Base-by-base conservation (phyloP, 2,329 filamentous ascomycete species). In the Exophiala xenobiotica region DNA sequence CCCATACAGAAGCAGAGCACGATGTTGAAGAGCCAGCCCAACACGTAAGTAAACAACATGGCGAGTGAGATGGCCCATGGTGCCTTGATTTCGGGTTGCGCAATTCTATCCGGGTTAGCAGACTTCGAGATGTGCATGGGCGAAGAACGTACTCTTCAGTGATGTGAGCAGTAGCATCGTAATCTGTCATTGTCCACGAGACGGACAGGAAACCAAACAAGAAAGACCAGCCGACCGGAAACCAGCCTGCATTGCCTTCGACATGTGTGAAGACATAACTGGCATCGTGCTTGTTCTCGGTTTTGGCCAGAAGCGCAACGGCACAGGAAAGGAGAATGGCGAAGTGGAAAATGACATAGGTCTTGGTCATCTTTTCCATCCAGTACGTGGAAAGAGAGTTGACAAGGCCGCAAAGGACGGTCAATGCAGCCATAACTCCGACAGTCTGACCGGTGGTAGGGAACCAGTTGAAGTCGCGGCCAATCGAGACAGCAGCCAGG, bases 171-270 rank as follows among this genome's bases (percentile, higher is more conserved):
- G 70, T 71, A 5, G 71, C 72, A 41, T 68, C 77, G 61, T 78
- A 78, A 59, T 78, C 75, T 3, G 78, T 82, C 78, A 82, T 82
- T 47, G 78, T 81, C 79, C 79, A 83, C 16, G 74, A 75, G 29
- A 80, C 79, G 1, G 76, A 78, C 20, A 83, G 67, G 62, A 81
- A 81, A n/a, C 79, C 79, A 53, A 82, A 81, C n/a, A 81, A 62
- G 62, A 79, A 82, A 2, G 76, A 77, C 64, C 77, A 81, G 18
- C 78, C 79, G 2, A 72, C 65, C 0, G 78, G 78, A 0, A 61
- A 69, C 79, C 79, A 83, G 27, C 79, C 79, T 0, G 75, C 78
- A 19, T 65, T 65, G 2, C 76, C 70, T 38, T 76, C 70, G 44
- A 81, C 71, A 45, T 80, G 61, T 6, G 78, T 81, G 61, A 81